Evolutionary conservation across 176 grass and related monocot genomes (phyloP).

Genomic region (Phoenix dactylifera): DNA sequence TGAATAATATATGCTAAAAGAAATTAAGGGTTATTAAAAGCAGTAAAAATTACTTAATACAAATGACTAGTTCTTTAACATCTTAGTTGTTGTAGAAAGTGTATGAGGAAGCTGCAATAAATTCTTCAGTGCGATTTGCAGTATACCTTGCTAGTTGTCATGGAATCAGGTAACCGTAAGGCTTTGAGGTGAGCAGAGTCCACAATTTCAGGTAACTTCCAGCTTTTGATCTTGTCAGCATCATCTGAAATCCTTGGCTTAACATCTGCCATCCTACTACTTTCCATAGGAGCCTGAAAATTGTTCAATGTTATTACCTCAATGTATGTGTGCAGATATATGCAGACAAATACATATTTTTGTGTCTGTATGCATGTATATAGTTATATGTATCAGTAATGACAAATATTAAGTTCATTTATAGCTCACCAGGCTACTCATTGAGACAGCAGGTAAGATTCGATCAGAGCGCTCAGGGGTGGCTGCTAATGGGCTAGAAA

Average conservation of each 20-base stretch:
- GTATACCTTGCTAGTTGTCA: conserved; percentile 66
- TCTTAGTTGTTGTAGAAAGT: too few relatives aligned
- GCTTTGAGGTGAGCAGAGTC: conserved; percentile 80
- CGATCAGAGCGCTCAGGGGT: conserved; percentile 75
- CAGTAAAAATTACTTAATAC: too few relatives aligned
- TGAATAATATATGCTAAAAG: too few relatives aligned
- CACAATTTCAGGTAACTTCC: conserved; percentile 77
- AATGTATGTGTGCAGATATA: too few relatives aligned
- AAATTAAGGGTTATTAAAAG: too few relatives aligned
- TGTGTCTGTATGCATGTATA: too few relatives aligned
- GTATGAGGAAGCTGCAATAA: too few relatives aligned
- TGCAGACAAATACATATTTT: too few relatives aligned
- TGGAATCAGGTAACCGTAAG: conserved; percentile 55
- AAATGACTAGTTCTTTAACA: too few relatives aligned
- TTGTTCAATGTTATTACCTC: background rate
- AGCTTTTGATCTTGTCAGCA: conserved; percentile 76
- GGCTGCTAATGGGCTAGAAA: conserved; percentile 74
- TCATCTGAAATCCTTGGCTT: conserved; percentile 94
- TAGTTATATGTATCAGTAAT: too few relatives aligned
- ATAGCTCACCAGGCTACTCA: conserved; percentile 74
- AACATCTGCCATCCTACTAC: conserved; percentile 65
- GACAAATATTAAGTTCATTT: too few relatives aligned
- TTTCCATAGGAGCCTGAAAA: conserved; percentile 69
- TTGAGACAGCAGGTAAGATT: conserved; percentile 73
- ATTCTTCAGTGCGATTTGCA: background rate